Evolutionary conservation across 75 land plant genomes (phyloP), one percentile per base, ranked within the genome.

Genomic region (Gnetum montanum): DNA sequence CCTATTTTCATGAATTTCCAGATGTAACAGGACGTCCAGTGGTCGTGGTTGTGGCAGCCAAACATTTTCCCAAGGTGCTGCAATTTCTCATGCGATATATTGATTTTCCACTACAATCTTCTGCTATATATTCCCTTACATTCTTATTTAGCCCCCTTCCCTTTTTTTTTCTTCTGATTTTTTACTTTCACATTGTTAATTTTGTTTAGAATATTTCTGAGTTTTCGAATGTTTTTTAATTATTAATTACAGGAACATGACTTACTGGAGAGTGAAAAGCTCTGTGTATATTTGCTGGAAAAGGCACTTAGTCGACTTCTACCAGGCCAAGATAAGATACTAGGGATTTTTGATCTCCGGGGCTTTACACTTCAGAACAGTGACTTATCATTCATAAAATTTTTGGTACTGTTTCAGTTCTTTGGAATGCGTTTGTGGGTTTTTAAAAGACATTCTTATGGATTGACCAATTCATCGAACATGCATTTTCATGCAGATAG

Each of bases 401-500:
- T 94, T 63, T 43, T 94, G 96, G 98, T 94, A 78, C 69, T 23
- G n/a, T n/a, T n/a, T n/a, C n/a, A n/a, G n/a, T n/a, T n/a, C n/a
- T n/a, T n/a, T 2, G 16, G 38, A 28, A 34, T 16, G 27, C 20
- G 34, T 63, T n/a, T 48, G 50, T 8, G 7, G 23, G 23, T 8
- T 8, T n/a, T n/a, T 8, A 48, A 16, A 10, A 40, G 15, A 40
- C 10, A 10, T 40, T 10, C 15, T 10, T 10, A 40, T 40, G 43
- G 43, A 15, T 10, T 10, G 12, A 40, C 10, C 43, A 40, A 40
- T 10, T 40, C 15, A n/a, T n/a, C n/a, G n/a, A n/a, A n/a, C n/a
- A n/a, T n/a, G n/a, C n/a, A n/a, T n/a, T 5, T 53, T 31, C 48
- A 24, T 59, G 46, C 84, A 93, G 98, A 83, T 93, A 54, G 96